Evolutionary conservation across 305 asterid species (phyloP).

Genomic region (Fraxinus sp.): DNA sequence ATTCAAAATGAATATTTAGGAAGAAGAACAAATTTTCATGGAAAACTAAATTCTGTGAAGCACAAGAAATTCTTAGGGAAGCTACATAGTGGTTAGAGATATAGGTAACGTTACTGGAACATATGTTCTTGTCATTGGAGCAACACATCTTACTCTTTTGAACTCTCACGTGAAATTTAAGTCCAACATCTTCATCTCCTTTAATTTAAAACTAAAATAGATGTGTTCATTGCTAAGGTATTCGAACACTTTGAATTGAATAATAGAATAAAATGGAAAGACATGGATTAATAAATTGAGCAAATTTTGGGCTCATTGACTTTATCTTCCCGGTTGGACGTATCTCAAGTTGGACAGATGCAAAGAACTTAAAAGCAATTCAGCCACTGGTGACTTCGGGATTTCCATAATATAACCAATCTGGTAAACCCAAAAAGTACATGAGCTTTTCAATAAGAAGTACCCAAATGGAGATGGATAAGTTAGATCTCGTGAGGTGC

Average conservation of each 20-base stretch:
- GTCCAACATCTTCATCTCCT: conserved; percentile 92
- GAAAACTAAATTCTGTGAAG: no score
- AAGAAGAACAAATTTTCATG: no score
- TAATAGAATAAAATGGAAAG: background rate
- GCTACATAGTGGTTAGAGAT: no score
- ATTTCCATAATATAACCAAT: conserved; percentile 79
- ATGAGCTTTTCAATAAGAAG: conserved; percentile 16
- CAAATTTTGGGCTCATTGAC: conserved; percentile 52
- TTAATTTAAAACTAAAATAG: conserved; percentile 46
- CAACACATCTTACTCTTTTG: conserved; percentile 84
- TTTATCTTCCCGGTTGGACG: conserved; percentile 93
- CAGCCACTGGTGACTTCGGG: conserved; percentile 99
- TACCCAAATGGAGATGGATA: conserved; percentile 9
- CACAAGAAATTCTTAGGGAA: no score
- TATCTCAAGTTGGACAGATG: conserved; percentile 96
- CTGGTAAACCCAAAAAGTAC: conserved; percentile 40
- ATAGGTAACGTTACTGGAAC: background rate
- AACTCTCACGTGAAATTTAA: conserved; percentile 97
- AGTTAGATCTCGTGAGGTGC: background rate
- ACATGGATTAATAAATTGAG: background rate
- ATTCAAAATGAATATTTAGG: no score
- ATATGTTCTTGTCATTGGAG: background rate
- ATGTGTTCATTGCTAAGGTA: conserved; percentile 14
- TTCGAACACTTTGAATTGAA: background rate
- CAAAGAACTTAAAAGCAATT: conserved; percentile 92